A percentile compares a stretch with the other conserved stretches of the same genome.
phyloP scores from a whole-genome alignment of 129 eudicot genomes.

The Dittrichia graveolens region DNA sequence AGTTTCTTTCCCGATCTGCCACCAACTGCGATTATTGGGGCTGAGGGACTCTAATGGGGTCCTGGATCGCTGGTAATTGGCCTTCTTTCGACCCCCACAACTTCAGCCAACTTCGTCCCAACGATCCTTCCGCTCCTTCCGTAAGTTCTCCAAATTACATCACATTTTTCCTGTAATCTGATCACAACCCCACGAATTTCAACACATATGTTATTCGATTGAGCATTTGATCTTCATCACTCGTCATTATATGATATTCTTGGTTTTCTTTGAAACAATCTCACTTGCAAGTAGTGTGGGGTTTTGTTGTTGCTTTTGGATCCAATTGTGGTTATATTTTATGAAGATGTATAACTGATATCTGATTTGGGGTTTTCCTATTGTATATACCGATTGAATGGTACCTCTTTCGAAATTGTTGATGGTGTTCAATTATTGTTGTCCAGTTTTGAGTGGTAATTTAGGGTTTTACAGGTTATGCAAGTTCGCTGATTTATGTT shows the following conservation, averaged over 20 bases:
- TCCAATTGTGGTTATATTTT: neutral
- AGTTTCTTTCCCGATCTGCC: neutral
- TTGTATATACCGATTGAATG: neutral
- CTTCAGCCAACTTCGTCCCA: slow-evolving; percentile 74
- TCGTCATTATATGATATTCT: slow-evolving; percentile 6
- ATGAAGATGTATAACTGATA: neutral
- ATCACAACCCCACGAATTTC: neutral
- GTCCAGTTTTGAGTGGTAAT: neutral
- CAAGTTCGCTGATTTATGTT: neutral
- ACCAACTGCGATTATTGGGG: slow-evolving; percentile 25
- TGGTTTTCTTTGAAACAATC: slow-evolving; percentile 8
- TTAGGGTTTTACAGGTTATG: slow-evolving; percentile 18
- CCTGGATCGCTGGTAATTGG: slow-evolving; percentile 54
- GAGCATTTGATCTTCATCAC: neutral
- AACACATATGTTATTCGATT: neutral
- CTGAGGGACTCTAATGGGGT: slow-evolving; percentile 49
- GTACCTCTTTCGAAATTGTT: neutral
- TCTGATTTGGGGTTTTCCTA: slow-evolving; percentile 3
- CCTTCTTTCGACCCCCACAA: slow-evolving; percentile 80
- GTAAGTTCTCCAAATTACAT: slow-evolving; percentile 41
- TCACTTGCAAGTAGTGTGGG: neutral
- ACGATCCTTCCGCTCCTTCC: slow-evolving; percentile 73
- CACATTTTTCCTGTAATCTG: neutral
- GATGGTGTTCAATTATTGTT: neutral
- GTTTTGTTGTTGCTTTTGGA: slow-evolving; percentile 21